Percentiles rank a stretch among this genome's conserved stretches.
These are phyloP conservation scores for Ophiostoma sp. DNA, from an alignment of 2,329 filamentous ascomycete genomes.

Conservation along the genomic window DNA sequence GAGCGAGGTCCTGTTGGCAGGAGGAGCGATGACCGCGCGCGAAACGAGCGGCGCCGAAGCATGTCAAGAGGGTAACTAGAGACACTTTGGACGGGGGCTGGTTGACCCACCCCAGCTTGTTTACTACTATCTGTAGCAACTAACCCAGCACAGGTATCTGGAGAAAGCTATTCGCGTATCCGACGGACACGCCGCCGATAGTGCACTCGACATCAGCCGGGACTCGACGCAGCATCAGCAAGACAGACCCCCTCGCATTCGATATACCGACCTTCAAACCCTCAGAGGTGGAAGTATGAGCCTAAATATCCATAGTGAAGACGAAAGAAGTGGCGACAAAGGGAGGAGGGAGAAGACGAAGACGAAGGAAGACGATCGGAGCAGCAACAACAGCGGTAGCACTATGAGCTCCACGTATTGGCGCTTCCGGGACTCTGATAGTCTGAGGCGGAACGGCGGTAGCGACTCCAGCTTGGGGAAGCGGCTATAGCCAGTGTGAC, in stretches of 20 bases:
- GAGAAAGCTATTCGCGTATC: background rate
- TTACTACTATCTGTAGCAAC: background rate
- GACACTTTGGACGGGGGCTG: no score
- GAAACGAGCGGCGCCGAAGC: background rate
- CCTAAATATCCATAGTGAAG: background rate
- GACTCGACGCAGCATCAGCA: background rate
- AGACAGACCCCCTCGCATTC: background rate
- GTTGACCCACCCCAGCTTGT: no score
- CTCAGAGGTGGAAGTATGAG: background rate
- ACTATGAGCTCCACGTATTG: conserved; percentile 6
- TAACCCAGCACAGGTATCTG: background rate
- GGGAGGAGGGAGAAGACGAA: background rate
- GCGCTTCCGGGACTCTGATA: conserved; percentile 15
- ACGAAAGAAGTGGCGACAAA: background rate
- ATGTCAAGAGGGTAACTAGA: background rate
- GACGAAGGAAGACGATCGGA: background rate
- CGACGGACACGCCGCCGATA: background rate
- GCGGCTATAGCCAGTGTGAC: no score
- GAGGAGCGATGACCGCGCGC: background rate
- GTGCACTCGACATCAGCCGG: background rate
- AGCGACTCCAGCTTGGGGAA: background rate
- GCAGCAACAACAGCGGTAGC: background rate
- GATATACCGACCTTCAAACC: background rate
- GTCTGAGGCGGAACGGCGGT: background rate
- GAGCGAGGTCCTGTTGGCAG: background rate